These are phyloP conservation scores for Globisporangium takayamanum DNA, from an alignment of 352 stramenopile genomes.

Conservation along the genomic window DNA sequence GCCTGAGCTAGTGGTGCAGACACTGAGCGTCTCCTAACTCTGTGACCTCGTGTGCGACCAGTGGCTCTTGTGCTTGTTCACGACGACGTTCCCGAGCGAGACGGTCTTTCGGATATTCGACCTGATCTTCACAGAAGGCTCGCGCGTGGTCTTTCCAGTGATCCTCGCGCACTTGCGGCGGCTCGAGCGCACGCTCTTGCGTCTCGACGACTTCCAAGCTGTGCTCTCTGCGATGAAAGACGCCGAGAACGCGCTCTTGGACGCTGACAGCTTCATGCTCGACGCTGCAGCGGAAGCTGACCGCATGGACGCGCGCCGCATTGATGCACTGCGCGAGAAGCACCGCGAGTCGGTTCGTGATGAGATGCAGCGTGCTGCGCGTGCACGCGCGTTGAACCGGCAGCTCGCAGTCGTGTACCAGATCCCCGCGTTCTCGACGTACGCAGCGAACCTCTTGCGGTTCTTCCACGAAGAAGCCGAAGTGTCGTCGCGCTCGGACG, in stretches of 20 bases:
- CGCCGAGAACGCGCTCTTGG: constrained; percentile 51
- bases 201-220: constrained; percentile 55
- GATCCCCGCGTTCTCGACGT: constrained; percentile 70
- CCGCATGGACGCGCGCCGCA: constrained; percentile 26
- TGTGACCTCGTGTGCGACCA: constrained; percentile 12
- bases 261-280: constrained; percentile 55
- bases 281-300: constrained; percentile 38
- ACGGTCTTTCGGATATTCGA: constrained; percentile 87
- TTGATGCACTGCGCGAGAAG: constrained; percentile 42
- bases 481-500: constrained; percentile 58
- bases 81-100: constrained; percentile 85
- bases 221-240: constrained; percentile 74
- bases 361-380: constrained; percentile 63
- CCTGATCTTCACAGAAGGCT: constrained; percentile 79
- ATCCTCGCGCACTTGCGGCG: constrained; percentile 73
- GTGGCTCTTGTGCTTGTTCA: constrained; percentile 89
- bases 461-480: constrained; percentile 78
- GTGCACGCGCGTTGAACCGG: constrained; percentile 50
- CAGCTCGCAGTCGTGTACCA: constrained; percentile 71
- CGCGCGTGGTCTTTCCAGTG: constrained; percentile 76
- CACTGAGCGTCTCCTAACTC: background rate
- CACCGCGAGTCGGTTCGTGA: constrained; percentile 52
- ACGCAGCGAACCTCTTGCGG: constrained; percentile 51
- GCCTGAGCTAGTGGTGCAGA: background rate
- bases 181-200: constrained; percentile 43